These are phyloP conservation scores for Lactifluus subvellereus DNA, from an alignment of 768 basidiomycete genomes.

Conservation along the genomic window DNA sequence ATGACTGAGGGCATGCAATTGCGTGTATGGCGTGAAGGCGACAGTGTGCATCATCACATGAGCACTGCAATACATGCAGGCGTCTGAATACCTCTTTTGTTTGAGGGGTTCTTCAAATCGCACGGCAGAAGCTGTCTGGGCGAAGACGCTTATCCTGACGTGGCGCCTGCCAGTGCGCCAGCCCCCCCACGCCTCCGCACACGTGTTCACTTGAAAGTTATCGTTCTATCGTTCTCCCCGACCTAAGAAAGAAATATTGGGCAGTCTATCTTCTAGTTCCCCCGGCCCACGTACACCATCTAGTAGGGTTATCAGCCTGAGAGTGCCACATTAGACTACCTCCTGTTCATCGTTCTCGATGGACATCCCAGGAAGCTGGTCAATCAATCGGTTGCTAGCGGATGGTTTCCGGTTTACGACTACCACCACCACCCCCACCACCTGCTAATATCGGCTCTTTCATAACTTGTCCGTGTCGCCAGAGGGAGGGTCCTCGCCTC, in stretches of 20 bases:
- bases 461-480: neutral
- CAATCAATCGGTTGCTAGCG: neutral
- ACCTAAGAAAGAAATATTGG: neutral
- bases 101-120: neutral
- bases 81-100: neutral
- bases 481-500: neutral
- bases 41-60: slow-evolving; percentile 6
- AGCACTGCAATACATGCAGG: neutral
- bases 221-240: neutral
- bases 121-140: neutral
- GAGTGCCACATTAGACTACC: neutral
- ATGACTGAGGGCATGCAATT: neutral
- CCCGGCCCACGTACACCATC: neutral
- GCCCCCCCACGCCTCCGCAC: neutral
- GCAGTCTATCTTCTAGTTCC: neutral
- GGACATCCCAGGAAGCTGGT: neutral
- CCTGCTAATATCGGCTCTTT: neutral
- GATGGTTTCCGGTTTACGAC: neutral
- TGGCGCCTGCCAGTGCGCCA: neutral
- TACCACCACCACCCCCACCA: neutral
- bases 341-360: neutral
- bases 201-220: slow-evolving; percentile 5
- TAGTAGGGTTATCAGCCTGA: neutral
- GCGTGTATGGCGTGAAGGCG: slow-evolving; percentile 6
- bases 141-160: neutral